phyloP scores from a whole-genome alignment of 2,329 filamentous ascomycete genomes.

The Pleoardoris graminearum region DNA sequence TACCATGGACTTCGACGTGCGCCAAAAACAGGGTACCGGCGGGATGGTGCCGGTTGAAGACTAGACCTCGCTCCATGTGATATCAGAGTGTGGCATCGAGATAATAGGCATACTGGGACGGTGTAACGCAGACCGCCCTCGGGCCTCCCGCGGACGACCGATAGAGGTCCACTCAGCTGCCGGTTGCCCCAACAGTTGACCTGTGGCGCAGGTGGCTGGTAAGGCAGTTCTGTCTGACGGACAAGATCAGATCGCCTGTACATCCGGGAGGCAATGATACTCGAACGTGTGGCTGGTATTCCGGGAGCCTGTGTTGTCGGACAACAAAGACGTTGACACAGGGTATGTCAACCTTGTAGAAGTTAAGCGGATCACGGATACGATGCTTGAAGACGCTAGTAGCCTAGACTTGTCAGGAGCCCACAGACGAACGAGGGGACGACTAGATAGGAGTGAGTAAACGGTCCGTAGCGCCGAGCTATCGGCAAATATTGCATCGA shows the following conservation, averaged over 20 bases:
- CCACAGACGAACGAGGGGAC: neutral
- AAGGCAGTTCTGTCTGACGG: neutral
- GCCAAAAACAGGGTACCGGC: constrained; percentile 5
- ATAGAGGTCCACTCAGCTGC: neutral
- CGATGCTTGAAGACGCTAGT: neutral
- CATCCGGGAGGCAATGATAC: neutral
- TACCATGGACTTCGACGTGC: neutral
- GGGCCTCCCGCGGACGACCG: neutral
- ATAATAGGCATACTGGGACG: neutral
- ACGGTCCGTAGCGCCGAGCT: constrained; percentile 9
- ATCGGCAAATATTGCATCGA: neutral
- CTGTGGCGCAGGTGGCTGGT: constrained; percentile 7
- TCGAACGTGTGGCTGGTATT: neutral
- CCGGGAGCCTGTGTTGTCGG: constrained; percentile 14
- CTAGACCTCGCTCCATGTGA: constrained; percentile 7
- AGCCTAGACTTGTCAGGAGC: neutral
- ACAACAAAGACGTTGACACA: neutral
- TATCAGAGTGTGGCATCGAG: constrained; percentile 6
- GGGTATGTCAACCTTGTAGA: neutral
- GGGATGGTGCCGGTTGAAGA: constrained; percentile 2
- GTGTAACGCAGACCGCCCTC: neutral
- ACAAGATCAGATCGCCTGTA: neutral
- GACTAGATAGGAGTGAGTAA: neutral
- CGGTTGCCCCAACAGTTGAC: neutral
- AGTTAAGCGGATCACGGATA: neutral